phyloP scores from a whole-genome alignment of 2,329 filamentous ascomycete genomes.

The Aspergillus luchuensis region DNA sequence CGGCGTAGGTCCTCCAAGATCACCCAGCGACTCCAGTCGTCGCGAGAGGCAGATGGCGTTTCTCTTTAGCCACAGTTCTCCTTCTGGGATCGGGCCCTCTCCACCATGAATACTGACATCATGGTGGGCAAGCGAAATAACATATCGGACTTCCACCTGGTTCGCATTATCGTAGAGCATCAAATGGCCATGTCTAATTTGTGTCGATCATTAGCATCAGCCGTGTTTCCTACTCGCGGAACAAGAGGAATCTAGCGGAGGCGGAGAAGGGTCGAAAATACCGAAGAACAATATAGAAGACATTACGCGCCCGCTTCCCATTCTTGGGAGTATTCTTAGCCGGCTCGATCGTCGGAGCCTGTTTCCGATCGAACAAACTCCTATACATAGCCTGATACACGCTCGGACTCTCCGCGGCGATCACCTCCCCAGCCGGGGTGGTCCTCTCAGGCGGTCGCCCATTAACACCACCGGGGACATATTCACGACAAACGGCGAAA shows the following conservation, averaged over 20 bases:
- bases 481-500: constrained; percentile 93
- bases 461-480: constrained; percentile 87
- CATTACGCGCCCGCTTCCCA: constrained; percentile 70
- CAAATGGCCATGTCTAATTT: constrained; percentile 77
- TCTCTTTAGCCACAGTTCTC: constrained; percentile 92
- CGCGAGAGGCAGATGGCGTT: constrained; percentile 84
- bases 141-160: constrained; percentile 92
- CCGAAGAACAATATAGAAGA: constrained; percentile 91
- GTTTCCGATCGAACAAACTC: constrained; percentile 87
- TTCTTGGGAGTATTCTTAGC: constrained; percentile 53
- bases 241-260: not conserved
- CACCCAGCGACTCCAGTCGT: constrained; percentile 56
- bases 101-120: constrained; percentile 79
- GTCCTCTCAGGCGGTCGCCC: constrained; percentile 86
- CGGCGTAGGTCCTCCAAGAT: constrained; percentile 64
- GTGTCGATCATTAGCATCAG: constrained; percentile 19
- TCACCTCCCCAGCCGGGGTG: constrained; percentile 76
- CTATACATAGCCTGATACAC: constrained; percentile 99
- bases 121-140: constrained; percentile 89
- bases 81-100: constrained; percentile 76
- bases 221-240: not conserved
- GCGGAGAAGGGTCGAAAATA: constrained; percentile 45
- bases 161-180: constrained; percentile 98
- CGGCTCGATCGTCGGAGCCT: constrained; percentile 56
- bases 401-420: constrained; percentile 80